Conservation (phyloP, 768 basidiomycete genomes). For the Lanmaoa pseudosensibilis region DNA sequence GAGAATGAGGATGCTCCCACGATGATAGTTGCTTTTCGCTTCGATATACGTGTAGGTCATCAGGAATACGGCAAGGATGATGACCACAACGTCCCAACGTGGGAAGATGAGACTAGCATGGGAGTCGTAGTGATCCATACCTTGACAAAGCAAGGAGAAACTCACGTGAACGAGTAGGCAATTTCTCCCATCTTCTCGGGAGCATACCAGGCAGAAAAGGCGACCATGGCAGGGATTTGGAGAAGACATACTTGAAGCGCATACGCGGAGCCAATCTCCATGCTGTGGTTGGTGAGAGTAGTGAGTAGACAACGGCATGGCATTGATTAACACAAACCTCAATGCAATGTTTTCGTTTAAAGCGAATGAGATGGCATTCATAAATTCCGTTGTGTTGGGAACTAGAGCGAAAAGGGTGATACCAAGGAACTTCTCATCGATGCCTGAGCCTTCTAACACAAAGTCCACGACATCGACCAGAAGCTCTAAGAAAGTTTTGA, state of each 20-base stretch:
- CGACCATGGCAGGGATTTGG: constrained; percentile 98
- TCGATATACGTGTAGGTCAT: constrained; percentile 99
- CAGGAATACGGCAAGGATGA: constrained; percentile 94
- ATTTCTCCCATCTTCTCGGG: constrained; percentile 83
- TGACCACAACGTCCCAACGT: constrained; percentile 94
- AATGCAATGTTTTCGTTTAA: constrained; percentile 95
- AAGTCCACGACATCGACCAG: constrained; percentile 95
- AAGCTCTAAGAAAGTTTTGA: constrained; percentile 60
- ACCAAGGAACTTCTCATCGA: constrained; percentile 97
- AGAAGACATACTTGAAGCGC: constrained; percentile 96
- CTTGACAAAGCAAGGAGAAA: constrained; percentile 12
- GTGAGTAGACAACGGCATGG: not conserved
- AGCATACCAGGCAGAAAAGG: constrained; percentile 94
- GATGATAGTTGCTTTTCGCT: constrained; percentile 97
- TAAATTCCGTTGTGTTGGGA: constrained; percentile 98
- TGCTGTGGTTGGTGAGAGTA: constrained; percentile 48
- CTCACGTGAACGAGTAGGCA: constrained; percentile 92
- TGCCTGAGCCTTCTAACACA: constrained; percentile 83
- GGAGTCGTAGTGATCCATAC: constrained; percentile 4
- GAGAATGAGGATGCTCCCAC: constrained; percentile 92
- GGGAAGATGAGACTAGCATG: constrained; percentile 86
- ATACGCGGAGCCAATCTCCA: constrained; percentile 99
- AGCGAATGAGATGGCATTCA: constrained; percentile 99
- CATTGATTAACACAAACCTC: constrained; percentile 53
- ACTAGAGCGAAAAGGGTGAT: constrained; percentile 96